Conservation (phyloP, 208 protist genomes). For the Zelonia costaricensis region DNA sequence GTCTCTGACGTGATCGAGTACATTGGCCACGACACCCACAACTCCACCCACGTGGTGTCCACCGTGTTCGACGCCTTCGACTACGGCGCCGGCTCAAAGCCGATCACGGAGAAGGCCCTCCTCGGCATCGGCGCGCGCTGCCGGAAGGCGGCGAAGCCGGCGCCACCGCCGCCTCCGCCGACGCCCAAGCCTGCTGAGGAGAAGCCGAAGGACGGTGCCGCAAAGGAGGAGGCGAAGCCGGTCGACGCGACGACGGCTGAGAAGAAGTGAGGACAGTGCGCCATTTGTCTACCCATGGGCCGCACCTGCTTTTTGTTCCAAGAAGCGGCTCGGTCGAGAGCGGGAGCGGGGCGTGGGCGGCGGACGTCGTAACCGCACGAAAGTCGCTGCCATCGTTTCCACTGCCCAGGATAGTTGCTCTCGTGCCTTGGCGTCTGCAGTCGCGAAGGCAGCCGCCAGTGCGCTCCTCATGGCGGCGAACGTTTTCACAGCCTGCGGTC, state of each 20-base stretch:
- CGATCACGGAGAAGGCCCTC: conserved; percentile 77
- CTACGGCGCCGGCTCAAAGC: conserved; percentile 78
- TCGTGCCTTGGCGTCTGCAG: too few relatives aligned
- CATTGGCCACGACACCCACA: conserved; percentile 83
- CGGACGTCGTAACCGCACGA: too few relatives aligned
- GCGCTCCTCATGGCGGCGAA: too few relatives aligned
- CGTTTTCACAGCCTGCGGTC: too few relatives aligned
- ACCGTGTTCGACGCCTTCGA: conserved; percentile 91
- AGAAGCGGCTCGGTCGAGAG: background rate
- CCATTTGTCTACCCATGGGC: too few relatives aligned
- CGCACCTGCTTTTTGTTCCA: background rate
- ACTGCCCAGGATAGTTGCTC: too few relatives aligned
- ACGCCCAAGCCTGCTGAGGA: conserved; percentile 24
- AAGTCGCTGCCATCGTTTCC: too few relatives aligned
- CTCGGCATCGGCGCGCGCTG: conserved; percentile 85
- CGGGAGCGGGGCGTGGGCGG: too few relatives aligned
- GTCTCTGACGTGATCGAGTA: conserved; percentile 86
- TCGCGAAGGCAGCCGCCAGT: too few relatives aligned
- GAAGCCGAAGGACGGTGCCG: conserved; percentile 5
- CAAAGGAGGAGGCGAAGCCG: conserved; percentile 3
- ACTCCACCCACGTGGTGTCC: conserved; percentile 87
- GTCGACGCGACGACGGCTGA: background rate
- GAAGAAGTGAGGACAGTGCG: conserved; percentile 20
- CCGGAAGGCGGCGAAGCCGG: conserved; percentile 44
- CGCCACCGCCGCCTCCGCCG: conserved; percentile 6